Conservation (phyloP, 2,329 filamentous ascomycete genomes). For the Simplicillium sp. region DNA sequence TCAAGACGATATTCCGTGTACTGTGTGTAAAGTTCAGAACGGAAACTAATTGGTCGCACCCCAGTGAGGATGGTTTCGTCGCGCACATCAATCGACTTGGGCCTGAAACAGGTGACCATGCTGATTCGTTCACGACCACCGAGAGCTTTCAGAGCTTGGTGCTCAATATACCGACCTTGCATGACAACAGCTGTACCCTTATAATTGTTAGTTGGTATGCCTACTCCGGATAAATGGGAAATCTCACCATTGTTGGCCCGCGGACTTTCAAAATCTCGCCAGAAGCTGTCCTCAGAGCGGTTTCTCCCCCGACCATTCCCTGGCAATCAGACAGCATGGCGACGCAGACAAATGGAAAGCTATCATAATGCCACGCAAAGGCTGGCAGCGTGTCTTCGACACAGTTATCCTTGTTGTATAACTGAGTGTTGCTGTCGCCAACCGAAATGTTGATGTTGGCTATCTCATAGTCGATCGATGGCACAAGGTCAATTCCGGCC, state of each 20-base stretch:
- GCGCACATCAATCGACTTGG: constrained; percentile 38
- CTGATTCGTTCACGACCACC: constrained; percentile 53
- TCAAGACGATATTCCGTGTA: constrained; percentile 54
- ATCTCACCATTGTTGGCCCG: constrained; percentile 50
- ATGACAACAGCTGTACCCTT: constrained; percentile 55
- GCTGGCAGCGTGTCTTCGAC: constrained; percentile 42
- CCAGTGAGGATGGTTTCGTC: constrained; percentile 54
- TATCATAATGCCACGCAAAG: constrained; percentile 55
- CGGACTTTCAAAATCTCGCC: constrained; percentile 48
- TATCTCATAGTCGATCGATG: constrained; percentile 45
- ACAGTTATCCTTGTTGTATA: constrained; percentile 20
- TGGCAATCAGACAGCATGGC: constrained; percentile 56
- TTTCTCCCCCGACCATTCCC: constrained; percentile 56
- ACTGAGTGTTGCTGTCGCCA: constrained; percentile 28
- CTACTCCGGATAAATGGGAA: too few relatives aligned
- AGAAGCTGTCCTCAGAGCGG: constrained; percentile 43
- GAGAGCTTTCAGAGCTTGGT: constrained; percentile 50
- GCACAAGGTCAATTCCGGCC: constrained; percentile 44
- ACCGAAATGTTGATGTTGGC: constrained; percentile 45
- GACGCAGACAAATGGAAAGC: constrained; percentile 62
- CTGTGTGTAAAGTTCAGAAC: constrained; percentile 49
- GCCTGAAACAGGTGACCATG: constrained; percentile 58
- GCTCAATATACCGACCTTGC: constrained; percentile 58
- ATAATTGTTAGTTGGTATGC: constrained; percentile 11
- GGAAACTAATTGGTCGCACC: constrained; percentile 47